Conservation (phyloP, 1,284 basidiomycete genomes). For the Stygiomarasmius scandens region DNA sequence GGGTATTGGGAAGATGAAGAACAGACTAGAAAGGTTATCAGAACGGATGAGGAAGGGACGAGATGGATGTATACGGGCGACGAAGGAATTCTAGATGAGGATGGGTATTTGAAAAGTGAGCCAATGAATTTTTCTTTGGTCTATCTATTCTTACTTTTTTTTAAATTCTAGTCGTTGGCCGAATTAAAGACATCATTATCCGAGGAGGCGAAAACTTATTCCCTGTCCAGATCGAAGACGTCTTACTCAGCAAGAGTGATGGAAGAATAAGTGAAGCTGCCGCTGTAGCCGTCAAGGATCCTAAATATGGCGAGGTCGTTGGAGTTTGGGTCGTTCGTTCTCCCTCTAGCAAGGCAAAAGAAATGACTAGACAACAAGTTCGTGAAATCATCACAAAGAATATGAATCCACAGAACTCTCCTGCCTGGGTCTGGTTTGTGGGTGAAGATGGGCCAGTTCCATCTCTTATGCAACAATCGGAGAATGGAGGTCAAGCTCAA, state of each 20-base stretch:
- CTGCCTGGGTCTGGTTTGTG: conserved; percentile 82
- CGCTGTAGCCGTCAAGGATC: conserved; percentile 74
- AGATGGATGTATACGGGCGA: conserved; percentile 89
- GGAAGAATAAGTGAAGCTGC: conserved; percentile 68
- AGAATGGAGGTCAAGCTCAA: too few relatives aligned
- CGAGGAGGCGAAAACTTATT: conserved; percentile 89
- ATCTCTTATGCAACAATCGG: neutral
- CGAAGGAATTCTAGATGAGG: conserved; percentile 79
- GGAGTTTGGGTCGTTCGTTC: conserved; percentile 68
- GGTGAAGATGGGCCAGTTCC: conserved; percentile 52
- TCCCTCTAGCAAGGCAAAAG: too few relatives aligned
- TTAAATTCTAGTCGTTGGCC: conserved; percentile 64
- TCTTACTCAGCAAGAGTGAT: conserved; percentile 59
- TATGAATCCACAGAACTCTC: conserved; percentile 84
- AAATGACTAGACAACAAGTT: conserved; percentile 48
- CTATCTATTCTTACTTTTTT: neutral
- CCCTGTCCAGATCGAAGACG: conserved; percentile 85
- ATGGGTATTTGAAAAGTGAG: conserved; percentile 77
- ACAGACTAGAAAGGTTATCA: conserved; percentile 69
- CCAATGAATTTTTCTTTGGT: conserved; percentile 7
- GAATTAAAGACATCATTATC: conserved; percentile 87
- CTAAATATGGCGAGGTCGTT: conserved; percentile 74
- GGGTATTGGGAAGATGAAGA: conserved; percentile 84
- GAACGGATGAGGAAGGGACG: conserved; percentile 52
- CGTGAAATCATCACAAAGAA: conserved; percentile 50